Conservation (phyloP, 306 rosid genomes). For the Gastrolobium villosum region DNA sequence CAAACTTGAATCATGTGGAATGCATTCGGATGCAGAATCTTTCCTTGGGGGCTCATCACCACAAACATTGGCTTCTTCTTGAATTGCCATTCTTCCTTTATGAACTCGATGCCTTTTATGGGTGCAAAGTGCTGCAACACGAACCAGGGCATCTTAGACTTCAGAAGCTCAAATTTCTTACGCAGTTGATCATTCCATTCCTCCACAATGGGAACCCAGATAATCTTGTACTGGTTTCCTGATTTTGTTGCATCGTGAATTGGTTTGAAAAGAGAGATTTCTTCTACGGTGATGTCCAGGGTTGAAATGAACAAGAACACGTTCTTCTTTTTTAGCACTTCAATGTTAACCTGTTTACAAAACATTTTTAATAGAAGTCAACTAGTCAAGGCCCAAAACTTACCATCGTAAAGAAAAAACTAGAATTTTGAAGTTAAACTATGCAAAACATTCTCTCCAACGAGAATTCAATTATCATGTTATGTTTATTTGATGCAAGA, state of each 20-base stretch:
- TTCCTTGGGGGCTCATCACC: slow-evolving; percentile 53
- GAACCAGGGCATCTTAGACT: slow-evolving; percentile 63
- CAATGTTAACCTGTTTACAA: slow-evolving; percentile 45
- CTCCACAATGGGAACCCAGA: slow-evolving; percentile 76
- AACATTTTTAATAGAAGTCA: not conserved
- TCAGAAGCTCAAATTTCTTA: slow-evolving; percentile 51
- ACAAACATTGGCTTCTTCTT: slow-evolving; percentile 56
- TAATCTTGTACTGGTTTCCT: slow-evolving; percentile 45
- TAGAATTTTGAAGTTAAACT: too few relatives aligned
- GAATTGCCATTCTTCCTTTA: slow-evolving; percentile 62
- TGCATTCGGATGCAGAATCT: slow-evolving; percentile 58
- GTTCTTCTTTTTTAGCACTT: slow-evolving; percentile 52
- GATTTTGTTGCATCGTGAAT: slow-evolving; percentile 48
- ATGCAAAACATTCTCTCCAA: too few relatives aligned
- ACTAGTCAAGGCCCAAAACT: not conserved
- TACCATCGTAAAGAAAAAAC: too few relatives aligned
- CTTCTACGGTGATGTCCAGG: slow-evolving; percentile 53
- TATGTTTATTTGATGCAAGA: too few relatives aligned
- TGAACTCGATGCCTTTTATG: slow-evolving; percentile 54
- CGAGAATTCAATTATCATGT: too few relatives aligned
- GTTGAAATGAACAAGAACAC: slow-evolving; percentile 57
- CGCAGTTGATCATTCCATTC: slow-evolving; percentile 52
- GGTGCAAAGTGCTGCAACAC: slow-evolving; percentile 41
- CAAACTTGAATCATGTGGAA: slow-evolving; percentile 61
- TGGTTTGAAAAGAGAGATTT: slow-evolving; percentile 43